Evolutionary conservation across 2,329 filamentous ascomycete species (phyloP).

Genomic region (Scedosporium minutisporum): DNA sequence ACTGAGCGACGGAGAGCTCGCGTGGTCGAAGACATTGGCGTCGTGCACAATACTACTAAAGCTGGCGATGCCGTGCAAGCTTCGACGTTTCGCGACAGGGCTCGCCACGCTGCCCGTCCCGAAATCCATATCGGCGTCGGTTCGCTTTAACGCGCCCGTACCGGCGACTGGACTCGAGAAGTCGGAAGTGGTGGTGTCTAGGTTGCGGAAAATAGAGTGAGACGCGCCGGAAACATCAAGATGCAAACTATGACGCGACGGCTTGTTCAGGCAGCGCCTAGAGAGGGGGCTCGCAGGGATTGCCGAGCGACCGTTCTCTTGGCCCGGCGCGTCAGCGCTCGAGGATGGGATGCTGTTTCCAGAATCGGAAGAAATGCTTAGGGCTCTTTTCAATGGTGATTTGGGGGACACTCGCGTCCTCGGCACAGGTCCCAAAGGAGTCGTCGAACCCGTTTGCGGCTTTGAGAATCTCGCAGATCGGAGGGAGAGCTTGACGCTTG

Average conservation of each 20-base stretch:
- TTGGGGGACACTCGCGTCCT: conserved; percentile 64
- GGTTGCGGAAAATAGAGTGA: conserved; percentile 17
- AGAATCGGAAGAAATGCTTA: conserved; percentile 60
- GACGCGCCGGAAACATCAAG: conserved; percentile 46
- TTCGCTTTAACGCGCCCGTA: conserved; percentile 86
- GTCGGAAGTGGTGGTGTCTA: conserved; percentile 1
- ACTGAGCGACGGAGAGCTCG: conserved; percentile 5
- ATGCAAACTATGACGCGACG: conserved; percentile 44
- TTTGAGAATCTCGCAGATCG: conserved; percentile 53
- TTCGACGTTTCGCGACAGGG: conserved; percentile 84
- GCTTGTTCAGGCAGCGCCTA: conserved; percentile 37
- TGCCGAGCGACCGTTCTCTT: conserved; percentile 27
- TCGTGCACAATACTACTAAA: conserved; percentile 42
- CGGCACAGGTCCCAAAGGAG: conserved; percentile 44
- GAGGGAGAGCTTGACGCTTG: conserved; percentile 57
- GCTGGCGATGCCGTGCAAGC: conserved; percentile 65
- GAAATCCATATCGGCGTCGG: conserved; percentile 80
- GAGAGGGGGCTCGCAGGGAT: conserved; percentile 28
- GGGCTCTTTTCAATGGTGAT: conserved; percentile 70
- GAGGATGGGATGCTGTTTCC: conserved; percentile 51
- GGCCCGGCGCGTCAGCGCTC: conserved; percentile 17
- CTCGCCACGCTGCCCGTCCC: conserved; percentile 71
- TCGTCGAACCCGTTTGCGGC: conserved; percentile 28
- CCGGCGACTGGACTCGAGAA: conserved; percentile 41
- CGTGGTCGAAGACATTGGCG: conserved; percentile 62